Percentiles rank a stretch among this genome's conserved stretches.
Conservation (phyloP, 2,329 filamentous ascomycete species). For the Ophiostoma tasmaniense region DNA sequence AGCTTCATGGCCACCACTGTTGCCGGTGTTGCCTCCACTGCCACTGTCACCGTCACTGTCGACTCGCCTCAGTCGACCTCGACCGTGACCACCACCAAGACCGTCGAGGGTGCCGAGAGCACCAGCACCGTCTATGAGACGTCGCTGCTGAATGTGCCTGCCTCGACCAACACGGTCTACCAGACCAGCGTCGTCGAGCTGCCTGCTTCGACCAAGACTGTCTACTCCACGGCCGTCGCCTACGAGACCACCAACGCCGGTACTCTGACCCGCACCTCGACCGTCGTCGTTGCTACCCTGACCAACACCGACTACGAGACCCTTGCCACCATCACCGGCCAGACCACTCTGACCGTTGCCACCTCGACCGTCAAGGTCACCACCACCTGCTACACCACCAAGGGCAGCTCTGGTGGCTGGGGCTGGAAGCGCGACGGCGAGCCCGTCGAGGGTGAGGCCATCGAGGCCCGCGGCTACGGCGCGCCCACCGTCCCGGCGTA, state of each 20-base stretch:
- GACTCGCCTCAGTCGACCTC: background rate
- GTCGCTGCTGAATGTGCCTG: background rate
- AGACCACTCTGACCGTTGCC: background rate
- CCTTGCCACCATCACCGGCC: background rate
- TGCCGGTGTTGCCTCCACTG: background rate
- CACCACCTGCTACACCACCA: background rate
- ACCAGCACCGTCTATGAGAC: background rate
- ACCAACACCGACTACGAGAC: slow-evolving; percentile 7
- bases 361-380: slow-evolving; percentile 9
- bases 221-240: background rate
- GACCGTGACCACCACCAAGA: background rate
- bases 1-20: background rate
- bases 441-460: background rate
- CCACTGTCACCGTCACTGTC: background rate
- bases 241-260: background rate
- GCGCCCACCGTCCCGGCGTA: slow-evolving; percentile 17
- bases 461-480: background rate
- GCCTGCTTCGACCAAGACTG: slow-evolving; percentile 2
- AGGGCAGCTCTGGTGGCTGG: background rate
- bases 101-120: background rate
- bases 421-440: background rate
- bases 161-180: slow-evolving; percentile 8
- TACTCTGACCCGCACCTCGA: slow-evolving; percentile 5
- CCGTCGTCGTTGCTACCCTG: slow-evolving; percentile 1
- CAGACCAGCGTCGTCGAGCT: background rate